Evolutionary conservation across 139 green algal genomes (phyloP).

Genomic region (Chlorella sp.): DNA sequence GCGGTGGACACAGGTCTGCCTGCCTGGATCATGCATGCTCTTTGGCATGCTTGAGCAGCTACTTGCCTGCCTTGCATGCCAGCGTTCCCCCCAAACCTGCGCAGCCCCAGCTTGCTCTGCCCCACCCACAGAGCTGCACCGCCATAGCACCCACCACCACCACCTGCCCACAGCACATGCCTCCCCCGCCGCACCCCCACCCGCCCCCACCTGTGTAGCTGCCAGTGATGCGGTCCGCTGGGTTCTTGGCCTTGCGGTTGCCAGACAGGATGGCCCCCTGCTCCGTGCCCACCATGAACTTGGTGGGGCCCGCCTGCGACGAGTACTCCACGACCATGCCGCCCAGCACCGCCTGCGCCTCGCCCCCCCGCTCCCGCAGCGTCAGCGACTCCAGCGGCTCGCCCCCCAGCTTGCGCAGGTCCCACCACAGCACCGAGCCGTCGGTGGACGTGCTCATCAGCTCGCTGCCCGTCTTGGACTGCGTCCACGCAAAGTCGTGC

Average conservation of each 20-base stretch:
- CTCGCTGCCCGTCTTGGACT: conserved; percentile 94
- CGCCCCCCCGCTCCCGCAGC: conserved; percentile 75
- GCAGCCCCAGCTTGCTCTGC: neutral
- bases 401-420: conserved; percentile 78
- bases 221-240: conserved; percentile 81
- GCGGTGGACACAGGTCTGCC: neutral
- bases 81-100: neutral
- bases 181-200: neutral
- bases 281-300: conserved; percentile 96
- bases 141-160: neutral
- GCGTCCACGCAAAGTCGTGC: conserved; percentile 91
- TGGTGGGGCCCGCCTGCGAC: conserved; percentile 82
- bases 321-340: conserved; percentile 84
- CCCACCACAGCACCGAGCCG: conserved; percentile 88
- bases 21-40: neutral
- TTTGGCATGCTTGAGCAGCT: neutral
- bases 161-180: neutral
- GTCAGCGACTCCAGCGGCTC: conserved; percentile 75
- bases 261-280: conserved; percentile 82
- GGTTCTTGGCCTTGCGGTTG: conserved; percentile 95
- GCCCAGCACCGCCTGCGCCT: conserved; percentile 70
- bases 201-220: conserved; percentile 58
- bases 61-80: neutral
- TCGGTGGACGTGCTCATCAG: conserved; percentile 83
- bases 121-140: neutral